Conservation (phyloP, 2,329 filamentous ascomycete species). For the Clonostachys solani region DNA sequence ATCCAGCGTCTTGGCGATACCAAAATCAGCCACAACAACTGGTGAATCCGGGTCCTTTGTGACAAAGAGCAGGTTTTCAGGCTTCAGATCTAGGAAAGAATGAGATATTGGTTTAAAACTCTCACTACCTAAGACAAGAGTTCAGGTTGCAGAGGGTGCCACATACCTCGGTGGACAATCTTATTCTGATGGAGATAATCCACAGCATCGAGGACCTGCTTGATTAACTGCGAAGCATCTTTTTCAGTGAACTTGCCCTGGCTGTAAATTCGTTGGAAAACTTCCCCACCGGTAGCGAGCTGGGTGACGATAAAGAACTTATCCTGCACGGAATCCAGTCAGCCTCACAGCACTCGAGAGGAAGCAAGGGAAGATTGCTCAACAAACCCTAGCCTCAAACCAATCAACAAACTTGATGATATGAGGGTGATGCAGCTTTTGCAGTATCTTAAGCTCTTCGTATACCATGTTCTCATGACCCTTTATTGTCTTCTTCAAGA, state of each 20-base stretch:
- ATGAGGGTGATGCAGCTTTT: slow-evolving; percentile 85
- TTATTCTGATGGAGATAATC: slow-evolving; percentile 92
- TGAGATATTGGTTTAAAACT: slow-evolving; percentile 4
- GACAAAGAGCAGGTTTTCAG: slow-evolving; percentile 93
- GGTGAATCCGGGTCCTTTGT: slow-evolving; percentile 73
- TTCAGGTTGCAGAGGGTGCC: not conserved
- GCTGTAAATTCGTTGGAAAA: slow-evolving; percentile 98
- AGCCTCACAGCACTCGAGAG: not conserved
- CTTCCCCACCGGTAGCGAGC: slow-evolving; percentile 88
- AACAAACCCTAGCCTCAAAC: slow-evolving; percentile 90
- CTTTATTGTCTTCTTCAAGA: slow-evolving; percentile 98
- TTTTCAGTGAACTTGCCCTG: slow-evolving; percentile 98
- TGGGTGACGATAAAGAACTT: slow-evolving; percentile 99
- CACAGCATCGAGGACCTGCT: slow-evolving; percentile 87
- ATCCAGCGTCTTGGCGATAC: slow-evolving; percentile 97
- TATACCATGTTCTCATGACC: slow-evolving; percentile 99
- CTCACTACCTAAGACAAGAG: not conserved
- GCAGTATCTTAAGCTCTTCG: slow-evolving; percentile 92
- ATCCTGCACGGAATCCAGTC: slow-evolving; percentile 56
- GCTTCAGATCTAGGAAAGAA: slow-evolving; percentile 76
- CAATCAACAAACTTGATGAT: slow-evolving; percentile 98
- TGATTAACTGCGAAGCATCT: slow-evolving; percentile 93
- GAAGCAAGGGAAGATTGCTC: not conserved
- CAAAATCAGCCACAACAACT: slow-evolving; percentile 93
- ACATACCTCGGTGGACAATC: slow-evolving; percentile 86